A percentile compares a stretch with the other conserved stretches of the same genome.
Conservation (phyloP, 805 yeast genomes). For the Peterozyma xylosa region DNA sequence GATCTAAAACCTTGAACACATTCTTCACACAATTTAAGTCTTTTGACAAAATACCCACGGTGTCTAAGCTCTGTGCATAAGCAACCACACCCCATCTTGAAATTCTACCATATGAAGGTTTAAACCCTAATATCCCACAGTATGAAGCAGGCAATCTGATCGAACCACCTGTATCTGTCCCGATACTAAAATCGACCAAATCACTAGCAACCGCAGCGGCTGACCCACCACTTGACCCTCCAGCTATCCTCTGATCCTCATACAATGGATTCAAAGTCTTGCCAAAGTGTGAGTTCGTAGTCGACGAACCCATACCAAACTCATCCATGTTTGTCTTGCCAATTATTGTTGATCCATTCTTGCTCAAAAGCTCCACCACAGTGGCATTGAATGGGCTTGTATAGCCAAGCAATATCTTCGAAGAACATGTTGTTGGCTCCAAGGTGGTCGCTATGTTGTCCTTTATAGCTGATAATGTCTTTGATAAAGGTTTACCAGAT, state of each 20-base stretch:
- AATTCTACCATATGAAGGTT: constrained; percentile 88
- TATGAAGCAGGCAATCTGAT: constrained; percentile 88
- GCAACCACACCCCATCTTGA: constrained; percentile 90
- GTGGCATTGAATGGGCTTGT: constrained; percentile 80
- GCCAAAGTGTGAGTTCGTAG: constrained; percentile 48
- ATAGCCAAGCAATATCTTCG: constrained; percentile 52
- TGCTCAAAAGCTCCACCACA: constrained; percentile 44
- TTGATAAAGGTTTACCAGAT: constrained; percentile 17
- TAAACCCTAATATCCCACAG: constrained; percentile 79
- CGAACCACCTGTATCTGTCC: constrained; percentile 98
- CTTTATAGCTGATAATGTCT: constrained; percentile 47
- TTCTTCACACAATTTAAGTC: constrained; percentile 32
- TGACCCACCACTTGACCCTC: constrained; percentile 96
- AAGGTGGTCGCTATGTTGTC: constrained; percentile 71
- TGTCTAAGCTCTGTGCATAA: constrained; percentile 90
- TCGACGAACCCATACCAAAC: constrained; percentile 93
- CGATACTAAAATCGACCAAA: constrained; percentile 68
- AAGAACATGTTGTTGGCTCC: constrained; percentile 74
- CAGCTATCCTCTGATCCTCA: constrained; percentile 38
- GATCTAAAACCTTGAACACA: constrained; percentile 52
- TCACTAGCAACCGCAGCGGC: constrained; percentile 85
- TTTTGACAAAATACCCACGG: constrained; percentile 76
- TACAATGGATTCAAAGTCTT: constrained; percentile 47
- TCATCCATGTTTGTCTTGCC: constrained; percentile 95
- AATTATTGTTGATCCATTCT: constrained; percentile 42